phyloP scores from a whole-genome alignment of 1,139 yeast species.

The Pichia sp. region DNA sequence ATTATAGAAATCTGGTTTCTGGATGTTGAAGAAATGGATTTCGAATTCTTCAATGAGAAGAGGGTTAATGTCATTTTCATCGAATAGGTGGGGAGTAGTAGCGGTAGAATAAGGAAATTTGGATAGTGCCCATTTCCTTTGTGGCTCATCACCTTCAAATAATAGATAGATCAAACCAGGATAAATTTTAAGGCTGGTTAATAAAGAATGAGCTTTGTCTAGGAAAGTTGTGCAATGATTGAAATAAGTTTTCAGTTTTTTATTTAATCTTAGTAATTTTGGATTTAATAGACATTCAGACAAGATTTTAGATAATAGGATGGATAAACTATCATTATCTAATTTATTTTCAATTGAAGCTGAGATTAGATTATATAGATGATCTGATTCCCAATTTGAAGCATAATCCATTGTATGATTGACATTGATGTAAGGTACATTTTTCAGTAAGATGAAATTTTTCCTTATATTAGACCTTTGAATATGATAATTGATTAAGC shows the following conservation, averaged over 20 bases:
- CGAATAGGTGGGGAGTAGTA: no score
- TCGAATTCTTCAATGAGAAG: conserved; percentile 49
- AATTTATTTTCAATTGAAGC: conserved; percentile 25
- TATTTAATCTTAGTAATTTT: conserved; percentile 35
- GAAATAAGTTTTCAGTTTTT: conserved; percentile 24
- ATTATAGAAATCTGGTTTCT: conserved; percentile 41
- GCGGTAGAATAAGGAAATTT: conserved; percentile 29
- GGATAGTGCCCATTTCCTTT: conserved; percentile 40
- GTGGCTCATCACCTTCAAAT: conserved; percentile 44
- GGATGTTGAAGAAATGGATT: conserved; percentile 44
- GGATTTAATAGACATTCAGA: conserved; percentile 49
- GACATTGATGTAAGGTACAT: conserved; percentile 42
- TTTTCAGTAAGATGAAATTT: conserved; percentile 44
- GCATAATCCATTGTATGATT: conserved; percentile 44
- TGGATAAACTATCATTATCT: conserved; percentile 19
- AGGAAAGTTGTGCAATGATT: conserved; percentile 16
- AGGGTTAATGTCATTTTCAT: conserved; percentile 26
- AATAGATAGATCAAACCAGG: conserved; percentile 49
- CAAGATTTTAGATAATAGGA: conserved; percentile 26
- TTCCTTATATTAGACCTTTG: conserved; percentile 46
- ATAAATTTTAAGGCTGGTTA: conserved; percentile 20
- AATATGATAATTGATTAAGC: conserved; percentile 44
- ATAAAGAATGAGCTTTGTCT: conserved; percentile 10
- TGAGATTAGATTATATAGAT: conserved; percentile 22
- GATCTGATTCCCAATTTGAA: conserved; percentile 45